Evolutionary conservation across 441 rosid species (phyloP).

Genomic region (Isatis lusitanica): DNA sequence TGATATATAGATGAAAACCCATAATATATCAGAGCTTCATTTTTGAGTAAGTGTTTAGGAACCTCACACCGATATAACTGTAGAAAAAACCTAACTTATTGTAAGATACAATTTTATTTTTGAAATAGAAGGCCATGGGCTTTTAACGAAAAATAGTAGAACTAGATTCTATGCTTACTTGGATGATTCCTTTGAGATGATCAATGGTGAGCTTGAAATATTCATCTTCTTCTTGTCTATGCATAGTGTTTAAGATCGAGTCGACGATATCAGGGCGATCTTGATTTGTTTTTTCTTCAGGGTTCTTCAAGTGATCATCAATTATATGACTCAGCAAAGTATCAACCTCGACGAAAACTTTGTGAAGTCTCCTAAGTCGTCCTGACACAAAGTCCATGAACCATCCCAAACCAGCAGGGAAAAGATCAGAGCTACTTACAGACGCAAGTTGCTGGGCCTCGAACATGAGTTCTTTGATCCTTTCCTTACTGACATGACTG

Average conservation of each 20-base stretch:
- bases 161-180: slow-evolving; percentile 34
- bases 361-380: slow-evolving; percentile 32
- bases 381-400: slow-evolving; percentile 41
- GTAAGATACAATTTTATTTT: not conserved
- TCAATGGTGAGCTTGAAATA: slow-evolving; percentile 32
- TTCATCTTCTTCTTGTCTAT: slow-evolving; percentile 4
- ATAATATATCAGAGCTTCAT: not conserved
- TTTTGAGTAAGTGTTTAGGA: too few species aligned
- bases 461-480: slow-evolving; percentile 37
- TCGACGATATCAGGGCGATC: slow-evolving; percentile 22
- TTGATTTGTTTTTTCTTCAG: slow-evolving; percentile 12
- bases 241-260: slow-evolving; percentile 4
- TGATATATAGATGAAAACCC: not conserved
- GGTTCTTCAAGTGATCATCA: slow-evolving; percentile 36
- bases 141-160: not conserved
- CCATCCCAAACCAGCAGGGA: slow-evolving; percentile 50
- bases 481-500: slow-evolving; percentile 2
- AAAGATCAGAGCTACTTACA: slow-evolving; percentile 31
- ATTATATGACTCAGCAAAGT: slow-evolving; percentile 41
- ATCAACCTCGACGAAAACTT: slow-evolving; percentile 37
- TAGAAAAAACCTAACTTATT: too few species aligned
- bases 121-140: not conserved
- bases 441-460: not conserved
- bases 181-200: slow-evolving; percentile 40
- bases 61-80: too few species aligned